Evolutionary conservation across 2,329 filamentous ascomycete species (phyloP).

Genomic region (Calonectria pteridis): DNA sequence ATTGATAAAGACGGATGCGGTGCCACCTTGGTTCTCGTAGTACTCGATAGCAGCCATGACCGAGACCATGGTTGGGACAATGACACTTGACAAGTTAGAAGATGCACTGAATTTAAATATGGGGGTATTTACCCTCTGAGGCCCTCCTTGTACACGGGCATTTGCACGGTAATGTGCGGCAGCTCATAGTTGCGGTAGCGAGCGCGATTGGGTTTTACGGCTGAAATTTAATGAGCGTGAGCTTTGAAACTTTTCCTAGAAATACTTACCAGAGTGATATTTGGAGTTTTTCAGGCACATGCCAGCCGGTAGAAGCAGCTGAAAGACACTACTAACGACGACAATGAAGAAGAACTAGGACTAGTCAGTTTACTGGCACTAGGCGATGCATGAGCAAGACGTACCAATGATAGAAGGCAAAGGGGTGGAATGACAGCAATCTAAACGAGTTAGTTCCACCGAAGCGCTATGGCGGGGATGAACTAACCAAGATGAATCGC

Average conservation of each 20-base stretch:
- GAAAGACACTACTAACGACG: constrained; percentile 41
- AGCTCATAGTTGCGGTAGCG: constrained; percentile 50
- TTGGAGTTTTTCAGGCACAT: constrained; percentile 44
- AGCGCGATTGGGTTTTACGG: constrained; percentile 44
- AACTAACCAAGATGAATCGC: constrained; percentile 33
- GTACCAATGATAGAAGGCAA: constrained; percentile 32
- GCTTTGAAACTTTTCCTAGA: not conserved
- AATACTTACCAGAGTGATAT: constrained; percentile 39
- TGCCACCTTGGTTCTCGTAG: constrained; percentile 73
- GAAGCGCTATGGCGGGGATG: not conserved
- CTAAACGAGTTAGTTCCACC: not conserved
- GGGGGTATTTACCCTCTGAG: constrained; percentile 34
- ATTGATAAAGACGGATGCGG: constrained; percentile 76
- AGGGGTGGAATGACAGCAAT: constrained; percentile 36
- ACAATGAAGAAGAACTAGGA: constrained; percentile 45
- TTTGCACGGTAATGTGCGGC: constrained; percentile 60
- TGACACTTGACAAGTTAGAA: constrained; percentile 50
- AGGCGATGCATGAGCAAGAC: not conserved
- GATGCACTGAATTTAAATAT: too few species aligned
- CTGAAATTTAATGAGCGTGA: not conserved
- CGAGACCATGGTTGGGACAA: constrained; percentile 67
- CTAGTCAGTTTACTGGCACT: not conserved
- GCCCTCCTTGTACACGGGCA: constrained; percentile 59
- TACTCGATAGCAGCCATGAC: constrained; percentile 69
- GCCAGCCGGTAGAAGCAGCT: constrained; percentile 39